Conservation (phyloP, 345 rosid genomes). For the Melastoma malabathricum region DNA sequence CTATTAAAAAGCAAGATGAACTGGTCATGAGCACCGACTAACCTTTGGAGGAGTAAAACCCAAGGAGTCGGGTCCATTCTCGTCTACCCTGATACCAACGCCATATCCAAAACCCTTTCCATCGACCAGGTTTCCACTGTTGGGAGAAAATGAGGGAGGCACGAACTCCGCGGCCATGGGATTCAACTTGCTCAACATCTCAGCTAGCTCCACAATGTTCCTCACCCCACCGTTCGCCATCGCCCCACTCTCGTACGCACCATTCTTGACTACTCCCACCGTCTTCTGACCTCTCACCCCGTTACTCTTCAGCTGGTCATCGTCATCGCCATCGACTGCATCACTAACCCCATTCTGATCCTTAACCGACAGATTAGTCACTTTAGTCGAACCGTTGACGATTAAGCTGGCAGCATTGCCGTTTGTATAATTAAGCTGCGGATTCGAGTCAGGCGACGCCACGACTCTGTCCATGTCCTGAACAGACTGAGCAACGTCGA, state of each 20-base stretch:
- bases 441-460: conserved; percentile 32
- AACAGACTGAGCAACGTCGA: conserved; percentile 44
- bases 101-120: conserved; percentile 42
- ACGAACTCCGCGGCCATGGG: conserved; percentile 97
- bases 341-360: conserved; percentile 8
- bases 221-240: conserved; percentile 10
- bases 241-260: conserved; percentile 18
- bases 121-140: conserved; percentile 19
- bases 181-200: conserved; percentile 73
- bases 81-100: conserved; percentile 38
- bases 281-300: conserved; percentile 11
- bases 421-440: too few relatives aligned
- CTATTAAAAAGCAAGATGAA: background rate
- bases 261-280: conserved; percentile 13
- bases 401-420: too few relatives aligned
- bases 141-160: conserved; percentile 52
- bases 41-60: conserved; percentile 62
- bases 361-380: background rate
- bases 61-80: conserved; percentile 29
- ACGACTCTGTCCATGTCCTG: conserved; percentile 46
- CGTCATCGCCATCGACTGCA: background rate
- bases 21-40: conserved; percentile 1
- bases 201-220: conserved; percentile 64
- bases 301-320: conserved; percentile 17
- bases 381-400: conserved; percentile 8